phyloP scores from a whole-genome alignment of 495 filamentous ascomycete species.

The Penicillium longicatenatum region DNA sequence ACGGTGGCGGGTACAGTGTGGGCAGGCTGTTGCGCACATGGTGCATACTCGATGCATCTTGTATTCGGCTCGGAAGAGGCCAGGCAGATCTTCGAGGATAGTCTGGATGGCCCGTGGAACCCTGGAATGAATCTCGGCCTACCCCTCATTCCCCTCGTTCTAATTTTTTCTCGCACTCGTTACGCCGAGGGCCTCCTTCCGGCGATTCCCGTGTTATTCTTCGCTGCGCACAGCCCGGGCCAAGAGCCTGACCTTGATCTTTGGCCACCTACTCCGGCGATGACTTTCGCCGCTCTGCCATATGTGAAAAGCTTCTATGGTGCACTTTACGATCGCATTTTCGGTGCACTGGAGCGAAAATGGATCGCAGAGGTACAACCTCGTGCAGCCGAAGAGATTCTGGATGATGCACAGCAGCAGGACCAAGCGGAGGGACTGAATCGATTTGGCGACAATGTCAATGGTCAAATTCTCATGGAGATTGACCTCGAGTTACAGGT shows the following conservation, averaged over 20 bases:
- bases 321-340: slow-evolving; percentile 63
- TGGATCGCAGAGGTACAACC: slow-evolving; percentile 70
- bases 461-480: slow-evolving; percentile 48
- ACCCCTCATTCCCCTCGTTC: slow-evolving; percentile 61
- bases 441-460: slow-evolving; percentile 40
- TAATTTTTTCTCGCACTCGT: slow-evolving; percentile 61
- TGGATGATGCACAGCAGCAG: slow-evolving; percentile 47
- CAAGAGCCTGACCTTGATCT: slow-evolving; percentile 46
- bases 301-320: slow-evolving; percentile 68
- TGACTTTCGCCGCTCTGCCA: slow-evolving; percentile 69
- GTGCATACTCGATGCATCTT: slow-evolving; percentile 59
- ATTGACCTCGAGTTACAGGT: slow-evolving; percentile 46
- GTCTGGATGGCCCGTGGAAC: slow-evolving; percentile 41
- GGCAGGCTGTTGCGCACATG: slow-evolving; percentile 58
- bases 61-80: slow-evolving; percentile 66
- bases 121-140: slow-evolving; percentile 54
- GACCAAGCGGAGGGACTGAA: slow-evolving; percentile 43
- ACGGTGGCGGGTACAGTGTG: slow-evolving; percentile 56
- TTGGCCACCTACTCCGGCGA: slow-evolving; percentile 77
- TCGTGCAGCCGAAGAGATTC: slow-evolving; percentile 52
- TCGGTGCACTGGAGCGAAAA: slow-evolving; percentile 60
- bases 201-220: slow-evolving; percentile 63
- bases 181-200: slow-evolving; percentile 62
- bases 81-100: slow-evolving; percentile 46
- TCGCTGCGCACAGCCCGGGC: slow-evolving; percentile 50